Percentiles rank a stretch among this genome's conserved stretches.
Conservation (phyloP, 2,329 filamentous ascomycete species). For the Hirsutella rhossiliensis region DNA sequence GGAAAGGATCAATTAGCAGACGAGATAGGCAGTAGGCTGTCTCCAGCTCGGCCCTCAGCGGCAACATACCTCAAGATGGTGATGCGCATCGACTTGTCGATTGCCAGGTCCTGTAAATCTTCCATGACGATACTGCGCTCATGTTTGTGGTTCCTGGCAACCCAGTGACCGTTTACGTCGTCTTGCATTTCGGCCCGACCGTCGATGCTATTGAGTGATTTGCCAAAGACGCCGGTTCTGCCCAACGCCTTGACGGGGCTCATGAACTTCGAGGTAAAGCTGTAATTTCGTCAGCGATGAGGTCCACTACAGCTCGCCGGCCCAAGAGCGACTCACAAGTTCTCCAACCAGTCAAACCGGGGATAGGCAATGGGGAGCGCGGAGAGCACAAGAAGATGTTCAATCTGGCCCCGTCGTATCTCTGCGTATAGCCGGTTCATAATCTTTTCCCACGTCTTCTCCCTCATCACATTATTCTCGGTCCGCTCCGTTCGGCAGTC, state of each 20-base stretch:
- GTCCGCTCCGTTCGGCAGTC: conserved; percentile 88
- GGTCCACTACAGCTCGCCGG: not conserved
- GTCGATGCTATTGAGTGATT: conserved; percentile 78
- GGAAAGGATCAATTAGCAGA: not conserved
- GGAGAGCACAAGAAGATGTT: conserved; percentile 79
- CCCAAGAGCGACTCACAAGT: conserved; percentile 38
- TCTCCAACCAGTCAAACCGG: conserved; percentile 58
- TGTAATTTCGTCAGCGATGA: conserved; percentile 25
- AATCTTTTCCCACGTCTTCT: conserved; percentile 73
- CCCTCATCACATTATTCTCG: conserved; percentile 65
- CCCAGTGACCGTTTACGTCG: conserved; percentile 95
- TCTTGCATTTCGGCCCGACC: conserved; percentile 86
- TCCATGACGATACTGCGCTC: conserved; percentile 81
- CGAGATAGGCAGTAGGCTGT: not conserved
- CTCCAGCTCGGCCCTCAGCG: not conserved
- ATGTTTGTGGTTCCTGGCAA: conserved; percentile 83
- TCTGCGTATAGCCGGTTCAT: conserved; percentile 79
- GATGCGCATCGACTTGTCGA: conserved; percentile 81
- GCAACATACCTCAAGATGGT: conserved; percentile 64
- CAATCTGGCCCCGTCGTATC: conserved; percentile 70
- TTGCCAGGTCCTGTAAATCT: conserved; percentile 85
- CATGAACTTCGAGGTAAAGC: conserved; percentile 73
- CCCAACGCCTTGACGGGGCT: conserved; percentile 83
- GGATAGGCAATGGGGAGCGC: conserved; percentile 79
- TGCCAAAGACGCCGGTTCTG: conserved; percentile 67